Conservation (phyloP, 192 early-diverging fungal genomes). For the Umbelopsis vinacea region DNA sequence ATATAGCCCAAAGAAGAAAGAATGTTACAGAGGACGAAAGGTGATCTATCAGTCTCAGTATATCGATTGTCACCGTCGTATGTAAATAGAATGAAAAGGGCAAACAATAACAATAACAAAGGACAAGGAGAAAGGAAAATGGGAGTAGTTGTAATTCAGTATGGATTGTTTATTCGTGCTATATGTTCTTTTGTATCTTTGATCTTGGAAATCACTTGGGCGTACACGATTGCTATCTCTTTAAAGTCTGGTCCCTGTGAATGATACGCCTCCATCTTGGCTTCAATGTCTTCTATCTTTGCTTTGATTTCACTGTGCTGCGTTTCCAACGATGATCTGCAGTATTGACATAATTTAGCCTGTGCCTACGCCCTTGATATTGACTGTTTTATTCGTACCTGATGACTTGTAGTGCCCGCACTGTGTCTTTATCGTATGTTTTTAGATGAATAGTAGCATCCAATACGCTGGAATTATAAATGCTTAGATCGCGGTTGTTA, state of each 20-base stretch:
- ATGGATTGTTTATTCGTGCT: conserved; percentile 6
- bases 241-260: conserved; percentile 9
- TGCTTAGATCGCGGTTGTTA: neutral
- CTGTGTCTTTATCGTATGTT: conserved; percentile 14
- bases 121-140: neutral
- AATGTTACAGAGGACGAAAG: too few relatives aligned
- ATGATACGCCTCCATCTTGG: neutral
- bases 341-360: neutral
- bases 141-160: neutral
- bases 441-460: neutral
- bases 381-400: neutral
- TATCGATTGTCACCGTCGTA: neutral
- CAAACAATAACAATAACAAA: neutral
- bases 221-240: neutral
- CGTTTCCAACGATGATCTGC: conserved; percentile 6
- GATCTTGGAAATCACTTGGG: conserved; percentile 1
- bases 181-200: conserved; percentile 18
- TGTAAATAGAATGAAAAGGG: neutral
- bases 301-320: neutral
- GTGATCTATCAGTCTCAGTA: too few relatives aligned
- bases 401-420: conserved; percentile 13
- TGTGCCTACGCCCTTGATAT: neutral
- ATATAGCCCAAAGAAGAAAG: too few relatives aligned
- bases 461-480: neutral
- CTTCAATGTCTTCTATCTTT: neutral